Base-by-base conservation (phyloP, 306 rosid species). In the Fragaria iinumae region DNA sequence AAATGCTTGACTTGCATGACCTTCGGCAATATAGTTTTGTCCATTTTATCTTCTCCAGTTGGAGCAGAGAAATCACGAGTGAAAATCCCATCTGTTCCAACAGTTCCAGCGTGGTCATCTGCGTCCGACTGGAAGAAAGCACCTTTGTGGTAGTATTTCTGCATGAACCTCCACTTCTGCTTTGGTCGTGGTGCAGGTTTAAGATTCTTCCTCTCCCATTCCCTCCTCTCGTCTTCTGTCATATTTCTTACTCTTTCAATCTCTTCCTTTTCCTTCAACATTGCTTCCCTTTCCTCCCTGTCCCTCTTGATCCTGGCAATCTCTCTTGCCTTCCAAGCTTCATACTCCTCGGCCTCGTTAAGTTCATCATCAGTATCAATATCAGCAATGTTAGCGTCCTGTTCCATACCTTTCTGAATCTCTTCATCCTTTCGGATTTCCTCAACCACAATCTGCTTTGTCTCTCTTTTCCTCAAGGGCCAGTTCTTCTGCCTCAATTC, bases 1-100 rank as follows among this genome's bases (percentile, higher is more conserved):
- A 95, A 95, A 88, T 95, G 98, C 87, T 92, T 95, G 82, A 95
- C 97, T 85, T 95, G 98, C 98, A 92, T 92, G 76, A 95, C 97
- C 88, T 90, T 95, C 11, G 98, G 98, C 78, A 95, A 81, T 71
- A 90, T 90, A 64, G 97, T 90, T 88, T 95, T 95, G 84, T 95
- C 93, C 98, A 95, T 89, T 85, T 87, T 95, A 84, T 95, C 98
- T 85, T 95, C 98, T 67, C 97, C 98, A 32, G 97, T 95, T 47
- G 97, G 97, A 50, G 98, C 84, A 79, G 98, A 92, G 90, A 89
- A 92, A 87, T 95, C 98, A 12, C 98, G 98, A 6, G 47, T 3
- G 50, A 29, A 92, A 74, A 92, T 95, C 56, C 44, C 38, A 63
- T 90, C 97, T 44, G 77, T 13, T 74, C 93, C 93, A 64, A 34